Conservation (phyloP, 2,329 filamentous ascomycete species). For the Peltaster fructicola region DNA sequence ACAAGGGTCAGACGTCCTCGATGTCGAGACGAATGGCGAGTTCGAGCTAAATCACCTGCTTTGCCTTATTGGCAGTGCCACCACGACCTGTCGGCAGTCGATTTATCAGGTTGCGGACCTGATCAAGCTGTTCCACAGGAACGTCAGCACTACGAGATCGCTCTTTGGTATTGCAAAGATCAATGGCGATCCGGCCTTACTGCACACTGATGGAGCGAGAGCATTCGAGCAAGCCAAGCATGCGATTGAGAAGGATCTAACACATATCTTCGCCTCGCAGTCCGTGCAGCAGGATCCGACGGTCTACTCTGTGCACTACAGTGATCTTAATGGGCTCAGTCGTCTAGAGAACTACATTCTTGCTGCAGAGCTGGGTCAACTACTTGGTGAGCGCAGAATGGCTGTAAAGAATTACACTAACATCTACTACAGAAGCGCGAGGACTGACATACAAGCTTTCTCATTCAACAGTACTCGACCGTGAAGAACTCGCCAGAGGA, state of each 20-base stretch:
- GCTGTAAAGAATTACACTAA: conserved; percentile 2
- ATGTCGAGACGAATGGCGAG: conserved; percentile 13
- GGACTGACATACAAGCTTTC: conserved; percentile 16
- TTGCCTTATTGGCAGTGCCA: conserved; percentile 14
- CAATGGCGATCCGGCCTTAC: conserved; percentile 13
- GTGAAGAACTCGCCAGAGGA: conserved; percentile 14
- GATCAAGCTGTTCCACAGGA: conserved; percentile 14
- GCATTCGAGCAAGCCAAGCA: conserved; percentile 17
- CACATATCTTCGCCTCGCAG: conserved; percentile 12
- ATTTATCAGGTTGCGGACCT: conserved; percentile 13
- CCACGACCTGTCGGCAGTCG: conserved; percentile 12
- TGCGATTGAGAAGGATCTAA: conserved; percentile 16
- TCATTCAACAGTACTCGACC: conserved; percentile 18
- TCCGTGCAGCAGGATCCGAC: conserved; percentile 6
- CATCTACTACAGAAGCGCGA: conserved; percentile 10
- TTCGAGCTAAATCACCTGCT: conserved; percentile 18
- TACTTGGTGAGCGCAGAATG: conserved; percentile 11
- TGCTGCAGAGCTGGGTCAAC: conserved; percentile 17
- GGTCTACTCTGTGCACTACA: conserved; percentile 18
- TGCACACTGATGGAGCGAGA: conserved; percentile 10
- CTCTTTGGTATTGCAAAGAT: conserved; percentile 16
- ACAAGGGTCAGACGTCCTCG: conserved; percentile 11
- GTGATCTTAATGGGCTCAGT: conserved; percentile 20
- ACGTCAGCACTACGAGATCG: conserved; percentile 13
- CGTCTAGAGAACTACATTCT: conserved; percentile 21